These are phyloP conservation scores for Cyberlindnera euphorbiae DNA, from an alignment of 805 yeast genomes.

Conservation along the genomic window DNA sequence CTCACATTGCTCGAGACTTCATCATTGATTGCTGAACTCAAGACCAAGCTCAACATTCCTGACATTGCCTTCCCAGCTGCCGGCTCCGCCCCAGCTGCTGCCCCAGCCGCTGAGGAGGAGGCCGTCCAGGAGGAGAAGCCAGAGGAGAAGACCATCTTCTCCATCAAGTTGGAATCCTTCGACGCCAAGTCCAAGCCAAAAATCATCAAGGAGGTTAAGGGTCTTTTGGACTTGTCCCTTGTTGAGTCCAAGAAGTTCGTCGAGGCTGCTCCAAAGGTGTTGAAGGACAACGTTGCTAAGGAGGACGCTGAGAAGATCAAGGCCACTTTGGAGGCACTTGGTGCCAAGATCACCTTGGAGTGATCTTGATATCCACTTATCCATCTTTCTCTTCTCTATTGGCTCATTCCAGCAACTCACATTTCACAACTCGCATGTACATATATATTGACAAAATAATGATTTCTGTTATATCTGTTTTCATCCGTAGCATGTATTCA, in stretches of 20 bases:
- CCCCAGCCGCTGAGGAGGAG: slow-evolving; percentile 67
- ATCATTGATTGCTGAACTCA: slow-evolving; percentile 73
- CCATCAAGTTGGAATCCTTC: slow-evolving; percentile 86
- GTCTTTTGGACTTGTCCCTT: slow-evolving; percentile 81
- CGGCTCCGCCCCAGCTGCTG: slow-evolving; percentile 55
- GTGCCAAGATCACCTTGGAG: slow-evolving; percentile 90
- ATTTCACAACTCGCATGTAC: slow-evolving; percentile 7
- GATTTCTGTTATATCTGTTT: background rate
- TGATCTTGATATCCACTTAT: too few species aligned
- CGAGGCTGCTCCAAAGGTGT: slow-evolving; percentile 92
- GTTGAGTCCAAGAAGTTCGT: slow-evolving; percentile 98
- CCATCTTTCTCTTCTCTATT: background rate
- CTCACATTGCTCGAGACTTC: slow-evolving; percentile 93
- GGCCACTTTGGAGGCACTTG: slow-evolving; percentile 85
- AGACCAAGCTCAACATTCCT: slow-evolving; percentile 82
- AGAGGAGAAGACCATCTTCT: slow-evolving; percentile 91
- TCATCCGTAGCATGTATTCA: too few species aligned
- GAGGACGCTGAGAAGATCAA: slow-evolving; percentile 98
- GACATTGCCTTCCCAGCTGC: slow-evolving; percentile 83
- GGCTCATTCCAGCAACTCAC: background rate
- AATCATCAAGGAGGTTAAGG: slow-evolving; percentile 95
- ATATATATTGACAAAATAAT: background rate
- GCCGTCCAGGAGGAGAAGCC: slow-evolving; percentile 70
- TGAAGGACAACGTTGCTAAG: slow-evolving; percentile 93
- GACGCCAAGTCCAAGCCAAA: slow-evolving; percentile 96